These are phyloP conservation scores for Schizopora paradoxa DNA, from an alignment of 1,284 basidiomycete genomes.

Conservation along the genomic window DNA sequence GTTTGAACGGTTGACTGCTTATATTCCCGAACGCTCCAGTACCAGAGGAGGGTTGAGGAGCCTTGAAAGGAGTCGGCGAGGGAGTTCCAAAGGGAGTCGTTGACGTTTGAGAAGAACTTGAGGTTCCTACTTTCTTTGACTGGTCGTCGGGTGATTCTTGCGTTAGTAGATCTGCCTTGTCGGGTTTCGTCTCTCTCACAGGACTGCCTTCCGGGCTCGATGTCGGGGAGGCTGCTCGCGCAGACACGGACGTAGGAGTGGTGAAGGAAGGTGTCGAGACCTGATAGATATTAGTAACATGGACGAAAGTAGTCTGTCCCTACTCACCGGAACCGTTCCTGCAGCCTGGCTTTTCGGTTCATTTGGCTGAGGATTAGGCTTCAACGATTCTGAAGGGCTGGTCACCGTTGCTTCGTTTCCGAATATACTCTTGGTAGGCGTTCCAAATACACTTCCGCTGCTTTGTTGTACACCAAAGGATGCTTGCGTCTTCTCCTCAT, in stretches of 20 bases:
- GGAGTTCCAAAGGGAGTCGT: conserved; percentile 12
- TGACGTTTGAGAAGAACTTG: background rate
- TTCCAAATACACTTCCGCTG: conserved; percentile 5
- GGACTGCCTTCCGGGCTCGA: conserved; percentile 17
- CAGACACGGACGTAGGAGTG: background rate
- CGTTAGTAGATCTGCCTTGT: background rate
- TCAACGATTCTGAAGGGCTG: no score
- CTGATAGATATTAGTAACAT: no score
- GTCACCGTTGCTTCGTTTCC: no score
- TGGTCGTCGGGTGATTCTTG: conserved; percentile 6
- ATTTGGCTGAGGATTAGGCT: no score
- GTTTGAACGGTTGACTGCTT: conserved; percentile 26
- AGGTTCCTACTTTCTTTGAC: background rate
- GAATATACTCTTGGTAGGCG: no score
- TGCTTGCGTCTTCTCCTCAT: conserved; percentile 1
- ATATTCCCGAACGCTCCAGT: conserved; percentile 32
- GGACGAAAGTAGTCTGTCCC: no score
- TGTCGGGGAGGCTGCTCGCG: background rate
- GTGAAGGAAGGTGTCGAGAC: background rate
- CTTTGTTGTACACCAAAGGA: background rate
- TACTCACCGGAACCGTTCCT: no score
- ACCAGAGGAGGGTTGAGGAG: background rate
- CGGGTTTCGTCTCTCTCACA: background rate
- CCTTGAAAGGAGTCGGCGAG: conserved; percentile 5
- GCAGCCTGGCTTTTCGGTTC: no score